phyloP scores from a whole-genome alignment of 768 basidiomycete genomes.

The Lactarius indigo region DNA sequence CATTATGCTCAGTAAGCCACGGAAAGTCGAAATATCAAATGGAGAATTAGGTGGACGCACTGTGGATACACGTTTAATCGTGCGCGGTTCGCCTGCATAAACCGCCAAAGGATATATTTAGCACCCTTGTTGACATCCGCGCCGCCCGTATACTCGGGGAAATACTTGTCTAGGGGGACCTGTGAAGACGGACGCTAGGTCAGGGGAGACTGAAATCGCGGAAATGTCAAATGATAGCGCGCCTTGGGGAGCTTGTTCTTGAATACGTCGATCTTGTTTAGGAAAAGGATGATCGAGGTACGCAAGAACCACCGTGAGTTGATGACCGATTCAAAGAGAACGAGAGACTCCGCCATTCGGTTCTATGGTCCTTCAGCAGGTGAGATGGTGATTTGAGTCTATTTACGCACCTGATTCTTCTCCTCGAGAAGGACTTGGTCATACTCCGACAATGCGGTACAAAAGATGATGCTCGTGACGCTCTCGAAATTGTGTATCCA shows the following conservation, averaged over 20 bases:
- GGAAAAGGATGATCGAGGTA: slow-evolving; percentile 62
- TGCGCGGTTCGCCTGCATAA: slow-evolving; percentile 88
- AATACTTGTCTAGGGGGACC: slow-evolving; percentile 75
- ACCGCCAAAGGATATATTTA: slow-evolving; percentile 92
- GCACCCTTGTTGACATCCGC: slow-evolving; percentile 91
- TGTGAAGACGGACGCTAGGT: slow-evolving; percentile 27
- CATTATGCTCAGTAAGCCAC: not conserved
- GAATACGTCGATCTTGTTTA: slow-evolving; percentile 76
- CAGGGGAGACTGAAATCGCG: not conserved
- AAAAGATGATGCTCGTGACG: slow-evolving; percentile 79
- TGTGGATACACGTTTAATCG: slow-evolving; percentile 88
- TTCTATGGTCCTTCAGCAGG: slow-evolving; percentile 42
- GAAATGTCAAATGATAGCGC: not conserved
- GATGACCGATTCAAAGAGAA: slow-evolving; percentile 74
- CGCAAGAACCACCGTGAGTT: slow-evolving; percentile 76
- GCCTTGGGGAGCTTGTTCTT: slow-evolving; percentile 65
- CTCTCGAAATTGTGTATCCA: slow-evolving; percentile 69
- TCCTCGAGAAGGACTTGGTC: slow-evolving; percentile 71
- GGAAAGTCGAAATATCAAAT: not conserved
- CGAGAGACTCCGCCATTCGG: slow-evolving; percentile 70
- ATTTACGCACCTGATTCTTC: slow-evolving; percentile 51
- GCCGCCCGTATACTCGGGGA: slow-evolving; percentile 87
- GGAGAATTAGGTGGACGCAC: slow-evolving; percentile 39
- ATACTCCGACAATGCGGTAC: slow-evolving; percentile 71
- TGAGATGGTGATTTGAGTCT: not conserved